Evolutionary conservation across 2,329 filamentous ascomycete genomes (phyloP).

Genomic region (Cladophialophora yegresii): DNA sequence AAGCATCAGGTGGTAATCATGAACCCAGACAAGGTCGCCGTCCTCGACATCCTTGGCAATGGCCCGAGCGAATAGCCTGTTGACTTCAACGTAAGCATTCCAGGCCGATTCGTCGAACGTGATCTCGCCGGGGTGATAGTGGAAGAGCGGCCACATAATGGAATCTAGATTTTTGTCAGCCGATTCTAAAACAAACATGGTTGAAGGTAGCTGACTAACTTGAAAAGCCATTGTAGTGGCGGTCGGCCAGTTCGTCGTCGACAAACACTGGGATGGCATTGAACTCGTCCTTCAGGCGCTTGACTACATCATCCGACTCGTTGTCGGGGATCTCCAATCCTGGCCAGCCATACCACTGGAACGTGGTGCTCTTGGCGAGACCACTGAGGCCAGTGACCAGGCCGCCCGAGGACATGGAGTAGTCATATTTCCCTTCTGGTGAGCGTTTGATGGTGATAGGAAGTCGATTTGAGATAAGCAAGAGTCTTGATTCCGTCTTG

Average conservation of each 20-base stretch:
- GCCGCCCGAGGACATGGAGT: conserved; percentile 95
- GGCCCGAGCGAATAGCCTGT: conserved; percentile 84
- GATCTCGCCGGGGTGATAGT: conserved; percentile 98
- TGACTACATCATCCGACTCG: conserved; percentile 72
- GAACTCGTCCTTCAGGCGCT: conserved; percentile 81
- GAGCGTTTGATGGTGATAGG: conserved; percentile 95
- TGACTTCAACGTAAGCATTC: conserved; percentile 90
- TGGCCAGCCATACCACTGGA: conserved; percentile 99
- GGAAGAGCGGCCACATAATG: conserved; percentile 97
- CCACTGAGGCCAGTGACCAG: conserved; percentile 92
- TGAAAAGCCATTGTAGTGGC: conserved; percentile 97
- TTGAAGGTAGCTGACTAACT: conserved; percentile 59
- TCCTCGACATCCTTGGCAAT: conserved; percentile 86
- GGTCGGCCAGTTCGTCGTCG: conserved; percentile 87
- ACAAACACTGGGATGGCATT: conserved; percentile 90
- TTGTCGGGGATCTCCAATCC: conserved; percentile 86
- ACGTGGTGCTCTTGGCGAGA: conserved; percentile 88
- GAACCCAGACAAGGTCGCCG: conserved; percentile 94
- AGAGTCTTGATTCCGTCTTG: conserved; percentile 53
- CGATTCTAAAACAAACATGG: neutral
- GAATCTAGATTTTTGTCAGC: conserved; percentile 64
- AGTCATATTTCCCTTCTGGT: conserved; percentile 87
- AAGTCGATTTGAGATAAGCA: conserved; percentile 90
- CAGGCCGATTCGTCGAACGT: conserved; percentile 95
- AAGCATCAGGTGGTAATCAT: conserved; percentile 98